These are phyloP conservation scores for Microthlaspi erraticum DNA, from an alignment of 345 rosid genomes.

Conservation along the genomic window DNA sequence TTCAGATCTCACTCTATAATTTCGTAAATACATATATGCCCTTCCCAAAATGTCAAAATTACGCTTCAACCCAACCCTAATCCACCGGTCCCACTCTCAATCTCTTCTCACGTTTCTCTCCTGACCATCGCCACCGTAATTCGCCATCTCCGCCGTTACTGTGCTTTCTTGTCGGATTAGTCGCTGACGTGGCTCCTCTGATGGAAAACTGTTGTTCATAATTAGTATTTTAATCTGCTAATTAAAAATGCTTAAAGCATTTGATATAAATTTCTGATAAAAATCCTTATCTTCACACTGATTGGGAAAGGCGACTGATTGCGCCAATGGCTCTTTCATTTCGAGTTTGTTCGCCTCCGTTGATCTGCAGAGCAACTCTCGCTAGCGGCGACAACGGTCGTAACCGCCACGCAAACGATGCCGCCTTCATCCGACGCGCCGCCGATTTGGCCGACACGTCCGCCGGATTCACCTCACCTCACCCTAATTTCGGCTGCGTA, in stretches of 20 bases:
- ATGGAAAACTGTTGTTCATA: neutral
- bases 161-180: neutral
- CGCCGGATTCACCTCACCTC: conserved; percentile 85
- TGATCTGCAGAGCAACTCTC: conserved; percentile 49
- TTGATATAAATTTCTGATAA: neutral
- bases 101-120: neutral
- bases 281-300: neutral
- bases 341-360: conserved; percentile 39
- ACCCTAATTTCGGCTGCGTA: conserved; percentile 91
- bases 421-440: conserved; percentile 66
- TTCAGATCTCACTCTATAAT: conserved; percentile 7
- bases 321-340: conserved; percentile 52
- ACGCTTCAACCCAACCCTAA: conserved; percentile 9
- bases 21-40: neutral
- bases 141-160: neutral
- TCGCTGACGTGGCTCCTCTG: conserved; percentile 23
- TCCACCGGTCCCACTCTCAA: conserved; percentile 7
- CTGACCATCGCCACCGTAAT: conserved; percentile 9
- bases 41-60: neutral
- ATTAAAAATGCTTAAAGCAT: neutral
- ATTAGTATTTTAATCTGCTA: neutral
- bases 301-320: neutral
- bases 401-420: conserved; percentile 54
- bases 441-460: conserved; percentile 74
- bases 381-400: conserved; percentile 3